Evolutionary conservation across 2,329 filamentous ascomycete species (phyloP).

Genomic region (Kalaharituber pfeilii): DNA sequence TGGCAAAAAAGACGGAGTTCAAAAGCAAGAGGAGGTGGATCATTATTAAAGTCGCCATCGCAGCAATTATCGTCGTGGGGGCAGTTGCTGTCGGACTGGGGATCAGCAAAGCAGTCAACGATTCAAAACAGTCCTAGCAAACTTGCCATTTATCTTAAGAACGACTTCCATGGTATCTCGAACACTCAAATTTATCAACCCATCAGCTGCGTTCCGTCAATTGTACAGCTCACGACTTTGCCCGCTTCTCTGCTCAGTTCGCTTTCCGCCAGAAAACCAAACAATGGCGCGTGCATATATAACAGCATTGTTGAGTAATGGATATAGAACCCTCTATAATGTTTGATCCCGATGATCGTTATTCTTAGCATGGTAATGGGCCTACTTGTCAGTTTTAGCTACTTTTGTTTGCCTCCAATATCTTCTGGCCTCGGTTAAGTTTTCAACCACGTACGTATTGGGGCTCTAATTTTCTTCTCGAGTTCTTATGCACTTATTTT

Average conservation of each 20-base stretch:
- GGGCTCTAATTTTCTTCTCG: neutral
- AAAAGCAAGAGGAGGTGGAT: slow-evolving; percentile 18
- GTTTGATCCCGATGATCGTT: neutral
- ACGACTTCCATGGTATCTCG: neutral
- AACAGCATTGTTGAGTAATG: neutral
- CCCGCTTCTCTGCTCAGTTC: neutral
- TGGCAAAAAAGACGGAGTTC: slow-evolving; percentile 14
- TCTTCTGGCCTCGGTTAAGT: neutral
- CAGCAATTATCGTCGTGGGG: slow-evolving; percentile 15
- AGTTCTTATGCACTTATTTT: neutral
- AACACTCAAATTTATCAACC: neutral
- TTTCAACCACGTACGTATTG: neutral
- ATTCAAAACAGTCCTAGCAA: slow-evolving; percentile 4
- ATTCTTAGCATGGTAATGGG: too few relatives aligned
- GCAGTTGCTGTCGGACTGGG: slow-evolving; percentile 18
- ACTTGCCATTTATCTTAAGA: too few relatives aligned
- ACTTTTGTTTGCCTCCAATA: neutral
- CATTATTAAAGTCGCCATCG: slow-evolving; percentile 15
- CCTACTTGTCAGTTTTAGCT: too few relatives aligned
- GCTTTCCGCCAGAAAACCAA: neutral
- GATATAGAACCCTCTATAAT: neutral
- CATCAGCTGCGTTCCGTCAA: too few relatives aligned
- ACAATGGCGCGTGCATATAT: neutral
- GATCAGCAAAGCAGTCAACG: slow-evolving; percentile 14
- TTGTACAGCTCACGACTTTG: too few relatives aligned